Evolutionary conservation across 495 filamentous ascomycete species (phyloP).

Genomic region (Penicillium taxi): DNA sequence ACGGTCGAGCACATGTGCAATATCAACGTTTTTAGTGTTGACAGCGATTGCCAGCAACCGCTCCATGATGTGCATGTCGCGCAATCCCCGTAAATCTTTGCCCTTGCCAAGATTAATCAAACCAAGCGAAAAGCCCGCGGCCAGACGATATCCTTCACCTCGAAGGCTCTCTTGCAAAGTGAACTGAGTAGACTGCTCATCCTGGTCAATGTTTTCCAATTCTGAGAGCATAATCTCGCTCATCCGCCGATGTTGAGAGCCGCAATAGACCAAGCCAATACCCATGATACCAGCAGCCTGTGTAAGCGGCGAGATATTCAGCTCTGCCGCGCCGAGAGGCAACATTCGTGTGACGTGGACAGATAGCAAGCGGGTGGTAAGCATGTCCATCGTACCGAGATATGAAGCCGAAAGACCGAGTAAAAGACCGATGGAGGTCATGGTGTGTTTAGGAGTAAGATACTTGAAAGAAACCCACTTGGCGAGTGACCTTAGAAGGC

Average conservation of each 20-base stretch:
- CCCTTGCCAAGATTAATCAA: constrained; percentile 93
- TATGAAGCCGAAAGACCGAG: constrained; percentile 89
- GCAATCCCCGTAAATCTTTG: constrained; percentile 75
- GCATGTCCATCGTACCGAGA: constrained; percentile 90
- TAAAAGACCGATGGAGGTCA: constrained; percentile 94
- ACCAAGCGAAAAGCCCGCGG: constrained; percentile 88
- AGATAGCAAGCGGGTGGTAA: constrained; percentile 88
- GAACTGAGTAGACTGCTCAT: constrained; percentile 53
- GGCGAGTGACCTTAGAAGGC: constrained; percentile 83
- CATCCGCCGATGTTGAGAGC: constrained; percentile 95
- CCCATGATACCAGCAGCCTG: constrained; percentile 98
- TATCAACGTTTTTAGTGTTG: constrained; percentile 74
- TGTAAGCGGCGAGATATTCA: constrained; percentile 88
- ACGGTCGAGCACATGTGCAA: constrained; percentile 86
- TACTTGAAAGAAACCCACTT: constrained; percentile 99
- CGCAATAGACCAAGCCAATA: constrained; percentile 88
- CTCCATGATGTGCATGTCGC: constrained; percentile 90
- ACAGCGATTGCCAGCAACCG: constrained; percentile 78
- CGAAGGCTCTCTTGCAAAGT: constrained; percentile 61
- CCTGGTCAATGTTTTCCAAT: constrained; percentile 74
- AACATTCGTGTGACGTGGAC: constrained; percentile 96
- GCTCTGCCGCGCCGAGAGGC: constrained; percentile 80
- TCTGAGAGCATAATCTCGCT: constrained; percentile 98
- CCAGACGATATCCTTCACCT: constrained; percentile 89
- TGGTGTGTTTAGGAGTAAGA: constrained; percentile 93